Evolutionary conservation across 768 basidiomycete genomes (phyloP), one percentile per base, ranked within the genome.

Genomic region (Fomitopsis serialis): DNA sequence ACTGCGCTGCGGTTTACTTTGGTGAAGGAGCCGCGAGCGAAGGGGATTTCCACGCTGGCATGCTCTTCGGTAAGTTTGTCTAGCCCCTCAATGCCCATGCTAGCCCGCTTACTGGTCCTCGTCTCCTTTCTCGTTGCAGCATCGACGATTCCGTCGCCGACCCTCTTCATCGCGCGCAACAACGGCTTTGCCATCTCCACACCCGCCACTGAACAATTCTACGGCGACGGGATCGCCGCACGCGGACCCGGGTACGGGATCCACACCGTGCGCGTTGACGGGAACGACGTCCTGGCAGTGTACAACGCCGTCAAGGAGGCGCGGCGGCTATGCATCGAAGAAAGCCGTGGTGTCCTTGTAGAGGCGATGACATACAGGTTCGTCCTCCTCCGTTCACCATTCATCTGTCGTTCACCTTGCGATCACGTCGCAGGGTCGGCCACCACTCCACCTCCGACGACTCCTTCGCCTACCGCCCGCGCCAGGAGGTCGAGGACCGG

Each of bases 141-240:
- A 23, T 90, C 87, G 2, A 88, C 86, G 0, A 74, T 92, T 24
- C 82, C 87, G 0, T 80, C 84, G 1, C 89, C 89, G 2, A 82
- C 84, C 3, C 67, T 91, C 17, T 92, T 80, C 68, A 78, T 91
- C 54, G 85, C 80, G 12, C 80, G 87, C 32, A 88, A 89, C 60
- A 96, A 96, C 61, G 92, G 93, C 3, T 97, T 97, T 62, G 94
- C 94, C 27, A 98, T 98, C 66, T 94, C 91, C 45, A 97, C 94
- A 3, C 94, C 94, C 0, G 81, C 87, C 13, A 76, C 82, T 1
- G 92, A 97, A 68, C 94, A 97, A 63, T 98, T 82, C 66, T 79
- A 87, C 55, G 95, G 94, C 1, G 95, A 97, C 66, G 94, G 95
- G 10, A 93, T 98, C 59, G 93, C 92, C 2, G 80, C 87, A 23